Evolutionary conservation across 1,284 basidiomycete species (phyloP).

Genomic region (Cryptococcus deneoformans): DNA sequence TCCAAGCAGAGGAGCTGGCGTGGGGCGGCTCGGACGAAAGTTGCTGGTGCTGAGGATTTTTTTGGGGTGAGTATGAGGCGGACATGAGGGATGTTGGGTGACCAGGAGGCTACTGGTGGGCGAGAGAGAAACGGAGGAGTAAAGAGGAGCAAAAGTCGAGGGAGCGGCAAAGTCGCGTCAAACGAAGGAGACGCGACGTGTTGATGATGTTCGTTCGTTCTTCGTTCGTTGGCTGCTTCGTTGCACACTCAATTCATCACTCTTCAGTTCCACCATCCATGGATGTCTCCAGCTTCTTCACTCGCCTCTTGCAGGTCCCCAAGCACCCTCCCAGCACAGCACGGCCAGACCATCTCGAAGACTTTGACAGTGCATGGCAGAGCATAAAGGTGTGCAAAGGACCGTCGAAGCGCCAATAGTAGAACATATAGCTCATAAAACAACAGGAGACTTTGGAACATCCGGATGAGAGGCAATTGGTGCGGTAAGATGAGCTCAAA

Average conservation of each 20-base stretch:
- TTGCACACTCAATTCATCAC: neutral
- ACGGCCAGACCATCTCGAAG: constrained; percentile 32
- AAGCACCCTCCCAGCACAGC: constrained; percentile 16
- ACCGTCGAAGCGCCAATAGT: neutral
- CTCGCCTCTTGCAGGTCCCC: constrained; percentile 38
- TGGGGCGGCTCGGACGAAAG: no score
- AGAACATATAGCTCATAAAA: neutral
- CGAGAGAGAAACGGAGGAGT: neutral
- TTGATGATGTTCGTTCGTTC: neutral
- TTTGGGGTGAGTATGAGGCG: no score
- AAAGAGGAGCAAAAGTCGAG: no score
- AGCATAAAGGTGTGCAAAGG: constrained; percentile 26
- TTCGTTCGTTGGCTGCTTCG: neutral
- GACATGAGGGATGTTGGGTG: no score
- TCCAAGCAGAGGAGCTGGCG: no score
- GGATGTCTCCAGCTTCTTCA: constrained; percentile 44
- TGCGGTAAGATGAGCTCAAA: constrained; percentile 18
- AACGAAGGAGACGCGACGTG: neutral
- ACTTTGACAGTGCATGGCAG: constrained; percentile 41
- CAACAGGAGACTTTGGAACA: constrained; percentile 39
- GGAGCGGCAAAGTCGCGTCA: no score
- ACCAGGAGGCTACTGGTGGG: no score
- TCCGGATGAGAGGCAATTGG: constrained; percentile 46
- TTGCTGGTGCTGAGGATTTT: neutral
- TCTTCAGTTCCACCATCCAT: constrained; percentile 15